Evolutionary conservation across 768 basidiomycete genomes (phyloP), one percentile per base, ranked within the genome.

Genomic region (Lanmaoa pseudosensibilis): DNA sequence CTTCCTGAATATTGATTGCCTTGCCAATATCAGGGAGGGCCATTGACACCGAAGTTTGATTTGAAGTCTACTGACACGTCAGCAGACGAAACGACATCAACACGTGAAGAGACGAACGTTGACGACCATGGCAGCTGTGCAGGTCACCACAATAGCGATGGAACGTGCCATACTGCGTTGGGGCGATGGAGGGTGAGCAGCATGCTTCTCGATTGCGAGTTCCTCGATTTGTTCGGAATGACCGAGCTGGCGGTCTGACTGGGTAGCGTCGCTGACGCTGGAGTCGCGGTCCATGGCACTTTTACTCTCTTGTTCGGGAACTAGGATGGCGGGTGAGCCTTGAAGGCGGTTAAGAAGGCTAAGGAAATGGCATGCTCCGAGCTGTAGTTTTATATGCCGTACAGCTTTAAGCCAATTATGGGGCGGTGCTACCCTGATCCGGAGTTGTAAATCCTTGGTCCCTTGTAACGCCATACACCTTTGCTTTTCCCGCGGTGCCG

Each of bases 21-120:
- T 62, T 67, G 33, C 77, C 78, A n/a, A 86, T 83, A 0, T 76
- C 74, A 2, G 84, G 79, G 1, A 86, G 69, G 1, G 82, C 72
- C 40, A 85, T 82, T 0, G 81, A 68, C 0, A 82, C 74, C 0
- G 82, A 70, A 2, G 82, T 83, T 5, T 61, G 55, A 41, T 68
- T 70, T 5, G 74, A 70, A 18, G 63, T 56, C 76, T 77, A 19
- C 5, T 0, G 4, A 9, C 15, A n/a, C 2, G n/a, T 65, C 38
- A 69, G 53, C 30, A 16, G 25, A 27, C 13, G 36, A 18, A 25
- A 38, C n/a, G 37, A 36, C 12, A 19, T 0, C 5, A n/a, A 10
- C 2, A 43, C 15, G 13, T 5, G 43, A n/a, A 25, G 10, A 32
- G 9, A 65, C 75, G 21, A 5, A 77, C 76, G 48, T 69, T 73